These are phyloP conservation scores for Neoboletus subvelutipes DNA, from an alignment of 768 basidiomycete species.

Conservation along the genomic window DNA sequence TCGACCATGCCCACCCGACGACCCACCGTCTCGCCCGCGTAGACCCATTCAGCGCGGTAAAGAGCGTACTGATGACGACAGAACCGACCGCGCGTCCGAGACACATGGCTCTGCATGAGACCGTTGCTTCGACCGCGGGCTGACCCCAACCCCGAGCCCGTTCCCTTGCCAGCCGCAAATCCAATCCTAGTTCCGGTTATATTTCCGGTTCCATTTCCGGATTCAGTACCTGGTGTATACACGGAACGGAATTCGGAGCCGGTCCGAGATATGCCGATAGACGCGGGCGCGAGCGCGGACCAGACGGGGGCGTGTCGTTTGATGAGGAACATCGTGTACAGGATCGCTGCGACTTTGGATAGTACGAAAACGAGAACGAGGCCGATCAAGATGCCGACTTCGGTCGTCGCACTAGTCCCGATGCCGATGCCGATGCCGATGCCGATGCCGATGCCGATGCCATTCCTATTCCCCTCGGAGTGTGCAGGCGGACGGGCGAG, in stretches of 20 bases:
- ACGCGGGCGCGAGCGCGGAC: not conserved
- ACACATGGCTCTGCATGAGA: constrained; percentile 56
- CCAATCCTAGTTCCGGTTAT: no score
- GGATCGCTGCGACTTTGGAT: constrained; percentile 25
- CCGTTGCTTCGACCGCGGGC: constrained; percentile 63
- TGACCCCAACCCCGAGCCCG: constrained; percentile 13
- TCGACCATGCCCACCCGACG: constrained; percentile 9
- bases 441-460: no score
- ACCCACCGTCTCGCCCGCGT: constrained; percentile 9
- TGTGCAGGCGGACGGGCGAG: not conserved
- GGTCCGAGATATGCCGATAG: not conserved
- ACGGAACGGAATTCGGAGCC: not conserved
- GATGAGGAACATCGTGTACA: no score
- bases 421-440: no score
- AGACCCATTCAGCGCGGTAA: constrained; percentile 10
- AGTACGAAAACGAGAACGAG: constrained; percentile 42
- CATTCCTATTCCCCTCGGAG: not conserved
- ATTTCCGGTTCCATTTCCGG: no score
- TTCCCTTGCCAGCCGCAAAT: not conserved
- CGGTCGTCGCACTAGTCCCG: not conserved
- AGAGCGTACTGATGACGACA: constrained; percentile 30
- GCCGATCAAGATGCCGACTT: constrained; percentile 45
- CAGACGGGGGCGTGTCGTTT: constrained; percentile 47
- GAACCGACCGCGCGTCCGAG: constrained; percentile 52
- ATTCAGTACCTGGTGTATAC: not conserved